Conservation (phyloP, 2,329 filamentous ascomycete genomes). For the Phaeophleospora eucalypticola region DNA sequence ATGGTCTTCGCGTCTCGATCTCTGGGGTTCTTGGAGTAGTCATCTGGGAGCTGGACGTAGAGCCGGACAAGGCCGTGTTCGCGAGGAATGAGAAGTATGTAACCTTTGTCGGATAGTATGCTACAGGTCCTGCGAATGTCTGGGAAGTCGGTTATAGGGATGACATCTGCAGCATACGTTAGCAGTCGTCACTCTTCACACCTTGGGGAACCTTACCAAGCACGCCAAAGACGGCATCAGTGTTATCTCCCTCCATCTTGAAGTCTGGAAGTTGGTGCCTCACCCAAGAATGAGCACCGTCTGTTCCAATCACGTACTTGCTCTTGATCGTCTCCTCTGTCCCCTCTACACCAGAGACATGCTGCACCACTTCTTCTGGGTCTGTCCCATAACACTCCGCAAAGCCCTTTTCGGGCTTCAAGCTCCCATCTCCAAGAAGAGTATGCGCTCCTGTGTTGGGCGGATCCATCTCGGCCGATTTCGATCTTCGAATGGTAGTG, state of each 20-base stretch:
- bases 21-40: conserved; percentile 47
- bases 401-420: conserved; percentile 6
- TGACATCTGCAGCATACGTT: conserved; percentile 16
- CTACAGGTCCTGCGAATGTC: conserved; percentile 77
- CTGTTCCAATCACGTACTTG: conserved; percentile 23
- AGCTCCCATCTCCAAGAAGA: conserved; percentile 3
- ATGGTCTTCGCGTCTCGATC: conserved; percentile 60
- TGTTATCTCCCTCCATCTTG: conserved; percentile 18
- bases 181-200: not conserved
- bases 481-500: conserved; percentile 54
- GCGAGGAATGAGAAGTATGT: conserved; percentile 72
- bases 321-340: conserved; percentile 16
- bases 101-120: conserved; percentile 64
- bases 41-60: conserved; percentile 23
- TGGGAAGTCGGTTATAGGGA: conserved; percentile 36
- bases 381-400: conserved; percentile 55
- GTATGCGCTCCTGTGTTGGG: conserved; percentile 8
- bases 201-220: conserved; percentile 5
- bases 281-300: conserved; percentile 20
- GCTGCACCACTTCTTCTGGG: conserved; percentile 11
- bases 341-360: conserved; percentile 15
- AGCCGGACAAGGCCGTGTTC: conserved; percentile 40
- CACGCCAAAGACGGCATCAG: conserved; percentile 27
- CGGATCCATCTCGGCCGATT: conserved; percentile 52
- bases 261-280: conserved; percentile 13